Evolutionary conservation across 1,284 basidiomycete genomes (phyloP).

Genomic region (Ceratobasidium sp.): DNA sequence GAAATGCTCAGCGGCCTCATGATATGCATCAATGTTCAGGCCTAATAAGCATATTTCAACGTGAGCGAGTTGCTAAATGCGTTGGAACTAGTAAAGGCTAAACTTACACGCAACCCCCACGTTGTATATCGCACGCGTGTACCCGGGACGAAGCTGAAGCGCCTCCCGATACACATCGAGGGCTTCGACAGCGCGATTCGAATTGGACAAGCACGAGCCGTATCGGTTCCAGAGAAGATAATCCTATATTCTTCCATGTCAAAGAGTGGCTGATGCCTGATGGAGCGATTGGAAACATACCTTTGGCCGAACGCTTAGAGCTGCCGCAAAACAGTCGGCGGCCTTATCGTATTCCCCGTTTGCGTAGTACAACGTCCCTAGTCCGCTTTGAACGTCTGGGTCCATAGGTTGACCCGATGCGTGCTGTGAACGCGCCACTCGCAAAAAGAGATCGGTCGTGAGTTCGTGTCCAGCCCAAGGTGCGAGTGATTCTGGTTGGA

Average conservation of each 20-base stretch:
- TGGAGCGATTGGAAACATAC: conserved; percentile 49
- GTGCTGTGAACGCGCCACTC: conserved; percentile 82
- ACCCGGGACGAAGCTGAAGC: conserved; percentile 90
- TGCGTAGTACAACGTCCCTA: conserved; percentile 94
- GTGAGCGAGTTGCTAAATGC: conserved; percentile 11
- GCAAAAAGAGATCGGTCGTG: conserved; percentile 83
- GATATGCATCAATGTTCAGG: conserved; percentile 92
- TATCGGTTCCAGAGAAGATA: conserved; percentile 96
- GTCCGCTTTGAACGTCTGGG: conserved; percentile 89
- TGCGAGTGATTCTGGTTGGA: conserved; percentile 55
- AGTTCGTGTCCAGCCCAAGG: conserved; percentile 86
- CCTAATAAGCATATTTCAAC: conserved; percentile 55
- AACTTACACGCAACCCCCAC: conserved; percentile 88
- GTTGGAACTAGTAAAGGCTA: conserved; percentile 47
- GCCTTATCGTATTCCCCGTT: conserved; percentile 78
- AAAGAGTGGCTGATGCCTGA: neutral
- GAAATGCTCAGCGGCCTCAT: conserved; percentile 97
- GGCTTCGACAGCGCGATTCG: conserved; percentile 92
- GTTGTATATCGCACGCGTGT: conserved; percentile 97
- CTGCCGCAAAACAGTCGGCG: conserved; percentile 89
- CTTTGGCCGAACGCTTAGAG: conserved; percentile 76
- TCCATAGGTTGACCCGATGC: conserved; percentile 70
- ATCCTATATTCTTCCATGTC: conserved; percentile 61
- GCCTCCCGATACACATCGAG: conserved; percentile 94
- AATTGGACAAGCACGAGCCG: conserved; percentile 94